Conservation (phyloP, 768 basidiomycete genomes). For the Mycena alexandri region DNA sequence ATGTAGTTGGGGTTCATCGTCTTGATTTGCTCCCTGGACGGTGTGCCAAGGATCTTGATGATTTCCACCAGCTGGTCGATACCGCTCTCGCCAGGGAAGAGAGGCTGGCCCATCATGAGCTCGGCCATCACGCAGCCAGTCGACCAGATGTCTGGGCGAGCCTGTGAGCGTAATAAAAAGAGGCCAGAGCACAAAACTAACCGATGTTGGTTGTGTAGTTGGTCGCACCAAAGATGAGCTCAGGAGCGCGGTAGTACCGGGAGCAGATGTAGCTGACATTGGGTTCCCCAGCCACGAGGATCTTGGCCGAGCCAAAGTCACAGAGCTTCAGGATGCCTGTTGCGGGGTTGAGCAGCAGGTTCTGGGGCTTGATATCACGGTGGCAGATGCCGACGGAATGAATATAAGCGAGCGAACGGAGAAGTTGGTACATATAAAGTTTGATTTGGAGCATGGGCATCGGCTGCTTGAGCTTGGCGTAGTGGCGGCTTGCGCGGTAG, state of each 20-base stretch:
- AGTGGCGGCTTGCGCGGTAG: constrained; percentile 98
- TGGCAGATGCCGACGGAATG: constrained; percentile 99
- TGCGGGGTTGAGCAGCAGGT: constrained; percentile 95
- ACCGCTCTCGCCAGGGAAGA: constrained; percentile 98
- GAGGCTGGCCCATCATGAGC: constrained; percentile 97
- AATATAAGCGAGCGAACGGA: constrained; percentile 98
- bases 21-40: constrained; percentile 99
- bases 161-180: constrained; percentile 21
- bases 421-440: constrained; percentile 99
- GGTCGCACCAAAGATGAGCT: constrained; percentile 99
- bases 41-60: constrained; percentile 99
- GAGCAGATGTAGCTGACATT: constrained; percentile 99
- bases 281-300: constrained; percentile 96
- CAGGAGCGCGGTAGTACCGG: constrained; percentile 98
- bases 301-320: constrained; percentile 99
- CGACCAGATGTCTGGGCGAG: constrained; percentile 91
- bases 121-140: constrained; percentile 99
- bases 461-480: constrained; percentile 99
- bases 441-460: constrained; percentile 99
- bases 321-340: constrained; percentile 98
- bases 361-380: constrained; percentile 99
- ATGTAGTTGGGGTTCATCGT: constrained; percentile 99
- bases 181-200: constrained; percentile 52
- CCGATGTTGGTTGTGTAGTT: constrained; percentile 99
- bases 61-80: constrained; percentile 99